A percentile compares a stretch with the other conserved stretches of the same genome.
Evolutionary conservation across 768 basidiomycete genomes (phyloP).

Genomic region (Boletus reticuloceps): DNA sequence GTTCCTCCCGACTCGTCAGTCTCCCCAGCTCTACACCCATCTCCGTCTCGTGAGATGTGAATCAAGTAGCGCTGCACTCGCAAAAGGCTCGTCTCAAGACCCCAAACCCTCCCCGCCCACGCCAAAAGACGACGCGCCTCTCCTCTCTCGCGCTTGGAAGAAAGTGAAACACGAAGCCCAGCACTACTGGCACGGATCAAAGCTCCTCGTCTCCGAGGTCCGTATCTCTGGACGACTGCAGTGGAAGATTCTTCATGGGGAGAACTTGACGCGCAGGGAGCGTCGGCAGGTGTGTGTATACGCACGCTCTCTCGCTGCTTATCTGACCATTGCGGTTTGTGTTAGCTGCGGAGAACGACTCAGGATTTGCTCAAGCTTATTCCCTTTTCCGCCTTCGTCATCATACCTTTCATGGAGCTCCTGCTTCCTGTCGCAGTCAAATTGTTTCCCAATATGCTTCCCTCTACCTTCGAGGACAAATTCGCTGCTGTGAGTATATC

Average conservation of each 20-base stretch:
- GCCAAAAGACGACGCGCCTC: conserved; percentile 43
- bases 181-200: conserved; percentile 97
- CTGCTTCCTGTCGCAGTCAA: conserved; percentile 94
- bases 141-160: conserved; percentile 75
- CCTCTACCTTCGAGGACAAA: conserved; percentile 97
- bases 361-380: conserved; percentile 90
- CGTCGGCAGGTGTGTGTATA: conserved; percentile 79
- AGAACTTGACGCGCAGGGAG: conserved; percentile 88
- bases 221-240: conserved; percentile 85
- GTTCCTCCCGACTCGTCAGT: conserved; percentile 29
- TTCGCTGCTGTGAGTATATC: conserved; percentile 71
- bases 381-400: conserved; percentile 91
- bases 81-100: conserved; percentile 33
- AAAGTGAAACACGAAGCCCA: conserved; percentile 93
- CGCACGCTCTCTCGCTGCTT: not conserved
- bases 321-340: not conserved
- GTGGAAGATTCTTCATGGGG: conserved; percentile 91
- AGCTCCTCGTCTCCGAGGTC: conserved; percentile 91
- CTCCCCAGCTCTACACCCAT: conserved; percentile 12
- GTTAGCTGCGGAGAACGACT: conserved; percentile 87
- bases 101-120: conserved; percentile 49
- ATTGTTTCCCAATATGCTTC: conserved; percentile 98
- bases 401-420: conserved; percentile 98
- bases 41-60: conserved; percentile 8
- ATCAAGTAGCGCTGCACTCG: conserved; percentile 7